These are phyloP conservation scores for Vaccinium myrtillus DNA, from an alignment of 148 eudicot species.

Conservation along the genomic window DNA sequence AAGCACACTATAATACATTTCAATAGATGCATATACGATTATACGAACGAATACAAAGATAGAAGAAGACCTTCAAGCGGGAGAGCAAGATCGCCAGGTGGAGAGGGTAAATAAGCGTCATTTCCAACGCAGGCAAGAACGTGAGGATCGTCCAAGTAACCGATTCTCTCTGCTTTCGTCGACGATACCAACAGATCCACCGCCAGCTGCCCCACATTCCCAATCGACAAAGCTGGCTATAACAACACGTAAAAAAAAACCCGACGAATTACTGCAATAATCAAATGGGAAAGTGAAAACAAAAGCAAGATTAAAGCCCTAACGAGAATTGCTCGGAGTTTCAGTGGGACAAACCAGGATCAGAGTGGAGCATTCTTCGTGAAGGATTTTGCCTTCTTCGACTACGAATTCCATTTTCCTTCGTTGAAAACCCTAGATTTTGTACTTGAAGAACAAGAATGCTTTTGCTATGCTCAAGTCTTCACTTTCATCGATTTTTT, in stretches of 20 bases:
- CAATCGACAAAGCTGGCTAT: slow-evolving; percentile 91
- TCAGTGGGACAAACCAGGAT: slow-evolving; percentile 46
- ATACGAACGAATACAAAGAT: neutral
- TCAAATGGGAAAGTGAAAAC: neutral
- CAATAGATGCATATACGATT: neutral
- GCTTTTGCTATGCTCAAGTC: neutral
- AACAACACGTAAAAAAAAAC: neutral
- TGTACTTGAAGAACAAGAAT: slow-evolving; percentile 15
- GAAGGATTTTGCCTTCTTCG: slow-evolving; percentile 56
- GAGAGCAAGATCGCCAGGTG: slow-evolving; percentile 65
- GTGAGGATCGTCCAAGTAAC: slow-evolving; percentile 77
- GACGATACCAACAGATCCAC: slow-evolving; percentile 81
- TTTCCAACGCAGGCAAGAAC: slow-evolving; percentile 93
- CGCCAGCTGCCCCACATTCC: slow-evolving; percentile 92
- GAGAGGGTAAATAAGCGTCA: slow-evolving; percentile 73
- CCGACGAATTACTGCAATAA: neutral
- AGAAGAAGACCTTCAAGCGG: slow-evolving; percentile 78
- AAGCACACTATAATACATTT: neutral
- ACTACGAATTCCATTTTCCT: slow-evolving; percentile 51
- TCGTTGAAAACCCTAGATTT: too few relatives aligned
- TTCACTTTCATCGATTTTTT: neutral
- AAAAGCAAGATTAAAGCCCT: neutral
- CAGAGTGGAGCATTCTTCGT: slow-evolving; percentile 54
- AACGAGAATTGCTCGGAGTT: neutral
- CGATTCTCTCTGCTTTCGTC: slow-evolving; percentile 54